A percentile compares a stretch with the other conserved stretches of the same genome.
phyloP scores from a whole-genome alignment of 768 basidiomycete genomes.

The Boletus reticulatus region DNA sequence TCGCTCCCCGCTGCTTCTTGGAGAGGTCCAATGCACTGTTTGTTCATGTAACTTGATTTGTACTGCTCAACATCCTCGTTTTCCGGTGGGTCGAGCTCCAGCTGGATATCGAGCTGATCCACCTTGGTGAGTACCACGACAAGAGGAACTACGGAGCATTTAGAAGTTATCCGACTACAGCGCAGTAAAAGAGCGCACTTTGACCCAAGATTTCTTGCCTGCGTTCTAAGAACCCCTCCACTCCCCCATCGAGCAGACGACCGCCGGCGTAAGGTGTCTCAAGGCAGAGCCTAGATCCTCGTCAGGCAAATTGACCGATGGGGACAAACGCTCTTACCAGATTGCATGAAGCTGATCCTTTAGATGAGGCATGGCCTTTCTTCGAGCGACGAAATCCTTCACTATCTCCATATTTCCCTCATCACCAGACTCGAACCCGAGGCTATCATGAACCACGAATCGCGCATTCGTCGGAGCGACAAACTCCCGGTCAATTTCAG shows the following conservation, averaged over 20 bases:
- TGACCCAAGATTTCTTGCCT: slow-evolving; percentile 8
- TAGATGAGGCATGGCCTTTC: background rate
- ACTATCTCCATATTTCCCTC: background rate
- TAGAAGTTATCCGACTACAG: background rate
- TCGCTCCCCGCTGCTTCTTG: background rate
- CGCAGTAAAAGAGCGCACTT: background rate
- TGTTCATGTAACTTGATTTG: background rate
- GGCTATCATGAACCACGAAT: slow-evolving; percentile 15
- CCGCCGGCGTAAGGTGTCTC: slow-evolving; percentile 14
- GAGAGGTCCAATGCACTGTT: slow-evolving; percentile 4
- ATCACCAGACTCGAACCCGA: too few species aligned
- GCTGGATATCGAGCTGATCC: slow-evolving; percentile 1
- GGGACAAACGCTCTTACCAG: background rate
- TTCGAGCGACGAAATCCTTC: background rate
- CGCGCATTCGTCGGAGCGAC: slow-evolving; percentile 6
- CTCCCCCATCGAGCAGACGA: slow-evolving; percentile 12
- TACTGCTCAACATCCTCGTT: background rate
- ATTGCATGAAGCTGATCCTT: slow-evolving; percentile 12
- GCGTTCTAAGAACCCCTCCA: slow-evolving; percentile 5
- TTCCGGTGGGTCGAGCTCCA: background rate
- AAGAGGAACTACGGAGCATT: slow-evolving; percentile 1
- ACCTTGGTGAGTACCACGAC: slow-evolving; percentile 17
- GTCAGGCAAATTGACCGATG: background rate
- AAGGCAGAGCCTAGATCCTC: slow-evolving; percentile 12
- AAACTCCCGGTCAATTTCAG: slow-evolving; percentile 15